Percentiles rank a stretch among this genome's conserved stretches.
phyloP scores from a whole-genome alignment of 2,329 filamentous ascomycete species.

The Lachnellula subtilissima region DNA sequence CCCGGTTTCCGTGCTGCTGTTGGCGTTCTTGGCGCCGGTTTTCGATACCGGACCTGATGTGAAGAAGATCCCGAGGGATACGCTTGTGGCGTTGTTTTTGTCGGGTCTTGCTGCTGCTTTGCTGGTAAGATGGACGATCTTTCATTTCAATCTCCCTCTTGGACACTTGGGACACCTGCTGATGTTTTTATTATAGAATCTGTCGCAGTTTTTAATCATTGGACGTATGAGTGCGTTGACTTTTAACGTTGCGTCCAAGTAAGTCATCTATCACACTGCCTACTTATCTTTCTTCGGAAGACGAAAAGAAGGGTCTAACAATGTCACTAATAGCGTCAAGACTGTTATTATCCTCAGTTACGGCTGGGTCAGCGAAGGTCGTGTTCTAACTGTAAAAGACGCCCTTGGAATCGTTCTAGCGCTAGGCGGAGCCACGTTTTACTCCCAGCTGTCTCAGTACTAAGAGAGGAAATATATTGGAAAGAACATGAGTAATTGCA shows the following conservation, averaged over 20 bases:
- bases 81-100: slow-evolving; percentile 36
- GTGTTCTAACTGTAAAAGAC: slow-evolving; percentile 36
- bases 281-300: background rate
- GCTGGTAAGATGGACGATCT: slow-evolving; percentile 20
- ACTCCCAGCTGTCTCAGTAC: slow-evolving; percentile 35
- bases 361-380: slow-evolving; percentile 42
- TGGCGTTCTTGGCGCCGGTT: slow-evolving; percentile 37
- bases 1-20: slow-evolving; percentile 39
- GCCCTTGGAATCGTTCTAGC: slow-evolving; percentile 40
- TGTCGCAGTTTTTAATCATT: slow-evolving; percentile 38
- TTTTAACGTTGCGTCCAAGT: slow-evolving; percentile 31
- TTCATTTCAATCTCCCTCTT: background rate
- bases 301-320: slow-evolving; percentile 2
- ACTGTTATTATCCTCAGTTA: slow-evolving; percentile 42
- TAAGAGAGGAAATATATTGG: slow-evolving; percentile 6
- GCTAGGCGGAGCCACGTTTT: slow-evolving; percentile 41
- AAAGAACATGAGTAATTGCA: background rate
- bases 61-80: slow-evolving; percentile 34
- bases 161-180: background rate
- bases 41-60: slow-evolving; percentile 15
- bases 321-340: slow-evolving; percentile 37
- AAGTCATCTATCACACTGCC: slow-evolving; percentile 8
- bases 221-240: slow-evolving; percentile 30
- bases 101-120: slow-evolving; percentile 40
- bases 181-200: slow-evolving; percentile 21